phyloP scores from a whole-genome alignment of 2,329 filamentous ascomycete species.

The Trichoderma koningiopsis region DNA sequence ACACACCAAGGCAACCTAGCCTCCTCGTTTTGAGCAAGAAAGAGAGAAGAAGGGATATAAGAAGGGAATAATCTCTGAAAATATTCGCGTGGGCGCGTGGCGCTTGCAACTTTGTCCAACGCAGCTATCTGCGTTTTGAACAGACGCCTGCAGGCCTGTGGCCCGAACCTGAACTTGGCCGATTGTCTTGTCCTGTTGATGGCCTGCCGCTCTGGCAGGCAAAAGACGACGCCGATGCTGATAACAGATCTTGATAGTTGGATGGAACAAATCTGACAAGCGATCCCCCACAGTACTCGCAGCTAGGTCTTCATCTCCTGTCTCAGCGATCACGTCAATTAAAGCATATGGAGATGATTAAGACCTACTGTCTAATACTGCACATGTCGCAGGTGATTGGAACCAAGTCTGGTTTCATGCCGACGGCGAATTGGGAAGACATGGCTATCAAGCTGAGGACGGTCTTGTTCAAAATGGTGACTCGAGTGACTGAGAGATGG shows the following conservation, averaged over 20 bases:
- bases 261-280: slow-evolving; percentile 28
- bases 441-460: slow-evolving; percentile 5
- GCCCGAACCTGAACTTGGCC: neutral
- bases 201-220: neutral
- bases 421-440: slow-evolving; percentile 24
- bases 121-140: slow-evolving; percentile 17
- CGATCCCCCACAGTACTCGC: slow-evolving; percentile 27
- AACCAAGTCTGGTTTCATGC: slow-evolving; percentile 26
- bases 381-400: slow-evolving; percentile 29
- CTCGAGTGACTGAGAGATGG: neutral
- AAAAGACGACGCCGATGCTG: slow-evolving; percentile 6
- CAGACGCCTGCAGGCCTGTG: slow-evolving; percentile 19
- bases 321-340: neutral
- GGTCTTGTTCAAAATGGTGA: neutral
- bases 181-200: slow-evolving; percentile 12
- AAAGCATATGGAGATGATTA: neutral
- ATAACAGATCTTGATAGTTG: slow-evolving; percentile 12
- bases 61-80: neutral
- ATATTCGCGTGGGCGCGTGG: neutral
- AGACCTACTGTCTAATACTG: slow-evolving; percentile 27
- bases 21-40: neutral
- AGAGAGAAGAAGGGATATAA: slow-evolving; percentile 10
- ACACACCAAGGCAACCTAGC: neutral
- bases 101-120: neutral
- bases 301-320: slow-evolving; percentile 8